Percentiles rank a stretch among this genome's conserved stretches.
These are phyloP conservation scores for Colletotrichum gloeosporioides DNA, from an alignment of 2,329 filamentous ascomycete species.

Conservation along the genomic window DNA sequence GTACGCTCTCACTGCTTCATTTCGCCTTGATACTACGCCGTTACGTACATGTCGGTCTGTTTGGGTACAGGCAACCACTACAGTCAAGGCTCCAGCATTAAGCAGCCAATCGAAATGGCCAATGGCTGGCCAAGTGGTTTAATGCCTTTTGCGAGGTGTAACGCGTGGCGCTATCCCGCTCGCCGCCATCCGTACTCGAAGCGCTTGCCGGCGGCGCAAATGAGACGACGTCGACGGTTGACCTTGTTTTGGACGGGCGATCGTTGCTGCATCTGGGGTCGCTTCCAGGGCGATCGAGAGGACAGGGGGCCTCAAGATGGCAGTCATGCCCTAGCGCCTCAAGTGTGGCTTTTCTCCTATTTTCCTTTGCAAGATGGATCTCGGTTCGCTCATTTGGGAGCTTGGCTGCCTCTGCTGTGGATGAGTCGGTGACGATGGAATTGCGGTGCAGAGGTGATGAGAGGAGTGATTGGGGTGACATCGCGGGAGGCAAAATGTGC, in stretches of 20 bases:
- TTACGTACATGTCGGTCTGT: not conserved
- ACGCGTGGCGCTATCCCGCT: not conserved
- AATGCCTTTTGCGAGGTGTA: not conserved
- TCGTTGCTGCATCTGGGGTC: not conserved
- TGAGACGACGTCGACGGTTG: not conserved
- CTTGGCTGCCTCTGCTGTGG: not conserved
- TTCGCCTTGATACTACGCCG: not conserved
- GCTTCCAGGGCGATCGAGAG: not conserved
- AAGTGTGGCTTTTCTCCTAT: not conserved
- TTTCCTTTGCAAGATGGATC: not conserved
- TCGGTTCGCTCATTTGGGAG: not conserved
- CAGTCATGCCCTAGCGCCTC: slow-evolving; percentile 12
- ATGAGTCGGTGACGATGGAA: not conserved
- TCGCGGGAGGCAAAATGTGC: not conserved
- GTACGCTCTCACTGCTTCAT: not conserved
- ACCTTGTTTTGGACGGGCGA: slow-evolving; percentile 8
- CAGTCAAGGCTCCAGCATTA: not conserved
- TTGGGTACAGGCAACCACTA: not conserved
- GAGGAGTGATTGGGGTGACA: not conserved
- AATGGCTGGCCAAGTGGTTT: not conserved
- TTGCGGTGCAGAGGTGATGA: not conserved
- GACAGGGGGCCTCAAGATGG: slow-evolving; percentile 9
- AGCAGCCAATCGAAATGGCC: not conserved
- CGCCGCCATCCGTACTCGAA: not conserved
- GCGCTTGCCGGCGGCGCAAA: not conserved